These are phyloP conservation scores for Rosa lucieae DNA, from an alignment of 306 rosid species.

Conservation along the genomic window DNA sequence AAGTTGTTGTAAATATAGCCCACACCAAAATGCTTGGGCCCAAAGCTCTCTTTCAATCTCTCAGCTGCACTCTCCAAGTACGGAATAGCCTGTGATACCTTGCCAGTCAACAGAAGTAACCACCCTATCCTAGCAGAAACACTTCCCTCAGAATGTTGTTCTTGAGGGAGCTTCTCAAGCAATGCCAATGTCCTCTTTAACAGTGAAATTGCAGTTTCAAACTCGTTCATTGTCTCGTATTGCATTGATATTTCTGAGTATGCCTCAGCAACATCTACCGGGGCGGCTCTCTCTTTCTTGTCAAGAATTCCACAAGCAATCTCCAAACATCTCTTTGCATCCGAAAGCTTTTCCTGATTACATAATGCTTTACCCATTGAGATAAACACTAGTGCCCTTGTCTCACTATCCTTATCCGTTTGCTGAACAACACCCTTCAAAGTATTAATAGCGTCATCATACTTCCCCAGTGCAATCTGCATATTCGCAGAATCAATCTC, in stretches of 20 bases:
- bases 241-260: slow-evolving; percentile 85
- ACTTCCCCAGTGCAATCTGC: slow-evolving; percentile 82
- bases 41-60: slow-evolving; percentile 85
- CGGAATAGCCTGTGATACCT: slow-evolving; percentile 85
- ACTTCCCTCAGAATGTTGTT: slow-evolving; percentile 88
- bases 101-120: slow-evolving; percentile 79
- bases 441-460: slow-evolving; percentile 70
- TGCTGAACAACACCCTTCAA: slow-evolving; percentile 61
- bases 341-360: slow-evolving; percentile 66
- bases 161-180: slow-evolving; percentile 89
- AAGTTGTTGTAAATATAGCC: slow-evolving; percentile 92
- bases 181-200: slow-evolving; percentile 65
- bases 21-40: slow-evolving; percentile 93
- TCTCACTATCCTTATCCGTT: slow-evolving; percentile 71
- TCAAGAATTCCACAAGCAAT: slow-evolving; percentile 79
- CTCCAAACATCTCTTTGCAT: slow-evolving; percentile 70
- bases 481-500: slow-evolving; percentile 90
- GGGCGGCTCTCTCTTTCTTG: slow-evolving; percentile 57
- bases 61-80: slow-evolving; percentile 89
- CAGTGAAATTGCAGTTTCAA: slow-evolving; percentile 82
- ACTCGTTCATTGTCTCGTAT: slow-evolving; percentile 87
- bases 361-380: slow-evolving; percentile 88
- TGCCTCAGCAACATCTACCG: slow-evolving; percentile 81
- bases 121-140: slow-evolving; percentile 91
- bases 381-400: slow-evolving; percentile 69